Percentiles rank a stretch among this genome's conserved stretches.
Conservation (phyloP, 2,329 filamentous ascomycete species). For the Fusarium sp. region DNA sequence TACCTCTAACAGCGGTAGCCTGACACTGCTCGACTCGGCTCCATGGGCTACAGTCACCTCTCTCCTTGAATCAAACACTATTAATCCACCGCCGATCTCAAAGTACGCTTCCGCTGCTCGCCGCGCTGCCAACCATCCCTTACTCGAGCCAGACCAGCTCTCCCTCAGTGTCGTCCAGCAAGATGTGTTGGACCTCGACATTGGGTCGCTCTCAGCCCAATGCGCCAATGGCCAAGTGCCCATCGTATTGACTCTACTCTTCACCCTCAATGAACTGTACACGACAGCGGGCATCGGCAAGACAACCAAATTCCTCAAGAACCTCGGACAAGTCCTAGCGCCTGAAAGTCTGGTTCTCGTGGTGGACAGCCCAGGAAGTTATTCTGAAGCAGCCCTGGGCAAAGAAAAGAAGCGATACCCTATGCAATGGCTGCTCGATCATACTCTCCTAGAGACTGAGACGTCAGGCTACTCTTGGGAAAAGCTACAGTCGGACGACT, state of each 20-base stretch:
- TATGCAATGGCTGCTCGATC: slow-evolving; percentile 92
- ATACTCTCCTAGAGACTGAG: slow-evolving; percentile 70
- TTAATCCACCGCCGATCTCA: slow-evolving; percentile 60
- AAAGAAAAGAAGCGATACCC: slow-evolving; percentile 76
- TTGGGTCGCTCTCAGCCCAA: slow-evolving; percentile 48
- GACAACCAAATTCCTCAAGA: slow-evolving; percentile 80
- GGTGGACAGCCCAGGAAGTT: slow-evolving; percentile 92
- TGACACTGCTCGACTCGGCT: slow-evolving; percentile 83
- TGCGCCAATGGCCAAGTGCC: slow-evolving; percentile 50
- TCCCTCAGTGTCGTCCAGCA: slow-evolving; percentile 56
- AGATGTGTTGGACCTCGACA: slow-evolving; percentile 60
- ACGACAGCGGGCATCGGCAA: slow-evolving; percentile 75
- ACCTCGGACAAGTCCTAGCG: slow-evolving; percentile 68
- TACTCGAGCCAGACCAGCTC: slow-evolving; percentile 56
- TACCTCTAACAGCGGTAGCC: slow-evolving; percentile 45
- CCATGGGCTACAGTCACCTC: slow-evolving; percentile 75
- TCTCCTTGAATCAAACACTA: slow-evolving; percentile 68
- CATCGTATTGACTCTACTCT: slow-evolving; percentile 82
- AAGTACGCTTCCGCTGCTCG: slow-evolving; percentile 63
- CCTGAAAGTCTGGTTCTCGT: slow-evolving; percentile 79
- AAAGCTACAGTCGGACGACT: slow-evolving; percentile 79
- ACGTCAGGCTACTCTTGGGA: slow-evolving; percentile 69
- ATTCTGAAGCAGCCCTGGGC: slow-evolving; percentile 82
- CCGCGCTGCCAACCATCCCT: slow-evolving; percentile 57
- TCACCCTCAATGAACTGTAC: slow-evolving; percentile 96